phyloP scores from a whole-genome alignment of 495 filamentous ascomycete genomes.

The Penicillium riverlandense region DNA sequence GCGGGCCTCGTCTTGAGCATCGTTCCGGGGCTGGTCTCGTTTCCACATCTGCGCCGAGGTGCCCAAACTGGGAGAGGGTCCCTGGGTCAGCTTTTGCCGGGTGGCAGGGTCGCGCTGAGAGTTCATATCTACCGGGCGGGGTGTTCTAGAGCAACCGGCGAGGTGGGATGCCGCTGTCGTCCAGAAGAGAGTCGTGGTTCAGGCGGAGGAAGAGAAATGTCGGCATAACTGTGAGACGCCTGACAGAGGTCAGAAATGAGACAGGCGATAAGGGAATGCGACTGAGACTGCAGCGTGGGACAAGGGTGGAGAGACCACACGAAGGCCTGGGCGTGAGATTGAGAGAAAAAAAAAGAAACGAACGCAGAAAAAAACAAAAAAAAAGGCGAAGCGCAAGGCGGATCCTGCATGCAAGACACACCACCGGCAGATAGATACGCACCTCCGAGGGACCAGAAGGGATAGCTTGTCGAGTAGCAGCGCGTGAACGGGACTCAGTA shows the following conservation, averaged over 20 bases:
- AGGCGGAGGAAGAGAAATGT: constrained; percentile 6
- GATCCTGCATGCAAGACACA: background rate
- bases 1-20: constrained; percentile 17
- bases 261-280: background rate
- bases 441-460: constrained; percentile 8
- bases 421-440: constrained; percentile 4
- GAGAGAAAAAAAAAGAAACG: background rate
- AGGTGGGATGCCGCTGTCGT: constrained; percentile 16
- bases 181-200: constrained; percentile 16
- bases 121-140: constrained; percentile 22
- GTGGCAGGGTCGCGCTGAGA: constrained; percentile 1
- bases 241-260: background rate
- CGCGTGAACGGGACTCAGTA: no score
- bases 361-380: background rate
- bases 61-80: constrained; percentile 3
- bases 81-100: constrained; percentile 7
- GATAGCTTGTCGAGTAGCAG: no score
- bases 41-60: constrained; percentile 14
- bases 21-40: constrained; percentile 1
- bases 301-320: background rate
- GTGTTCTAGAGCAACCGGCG: constrained; percentile 19
- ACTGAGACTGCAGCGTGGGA: background rate
- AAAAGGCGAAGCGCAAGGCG: background rate
- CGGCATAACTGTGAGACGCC: constrained; percentile 26
- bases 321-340: background rate